These are phyloP conservation scores for Pythium graminicola DNA, from an alignment of 352 stramenopile species.

Conservation along the genomic window DNA sequence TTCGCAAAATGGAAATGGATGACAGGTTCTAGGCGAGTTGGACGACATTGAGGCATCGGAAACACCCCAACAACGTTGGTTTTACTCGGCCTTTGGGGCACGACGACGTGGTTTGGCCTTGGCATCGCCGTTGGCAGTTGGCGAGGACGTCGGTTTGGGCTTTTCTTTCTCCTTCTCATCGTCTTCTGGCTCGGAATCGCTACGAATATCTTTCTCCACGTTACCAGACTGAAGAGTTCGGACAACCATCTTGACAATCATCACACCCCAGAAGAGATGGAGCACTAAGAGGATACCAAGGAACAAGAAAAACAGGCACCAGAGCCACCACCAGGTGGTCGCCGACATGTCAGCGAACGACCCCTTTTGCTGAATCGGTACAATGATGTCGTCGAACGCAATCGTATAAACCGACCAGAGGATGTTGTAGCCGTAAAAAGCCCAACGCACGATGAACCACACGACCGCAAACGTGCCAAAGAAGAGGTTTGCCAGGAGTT, in stretches of 20 bases:
- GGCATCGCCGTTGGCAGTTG: slow-evolving; percentile 15
- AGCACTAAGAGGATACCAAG: slow-evolving; percentile 55
- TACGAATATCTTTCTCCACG: slow-evolving; percentile 79
- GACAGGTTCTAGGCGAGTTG: no score
- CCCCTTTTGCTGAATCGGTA: slow-evolving; percentile 38
- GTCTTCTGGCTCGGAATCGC: slow-evolving; percentile 63
- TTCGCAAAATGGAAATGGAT: slow-evolving; percentile 3
- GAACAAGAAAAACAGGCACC: slow-evolving; percentile 46
- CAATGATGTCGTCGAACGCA: slow-evolving; percentile 46
- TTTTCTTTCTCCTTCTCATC: slow-evolving; percentile 27
- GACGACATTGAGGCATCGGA: no score
- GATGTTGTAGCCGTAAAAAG: slow-evolving; percentile 72
- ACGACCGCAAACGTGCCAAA: slow-evolving; percentile 61
- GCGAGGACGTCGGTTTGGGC: slow-evolving; percentile 13
- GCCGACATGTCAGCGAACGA: slow-evolving; percentile 31
- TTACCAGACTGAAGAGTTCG: slow-evolving; percentile 56
- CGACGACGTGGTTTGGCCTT: slow-evolving; percentile 50
- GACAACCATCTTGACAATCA: slow-evolving; percentile 73
- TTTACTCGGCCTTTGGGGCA: slow-evolving; percentile 60
- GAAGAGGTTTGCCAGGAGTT: slow-evolving; percentile 59
- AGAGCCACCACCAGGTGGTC: slow-evolving; percentile 51
- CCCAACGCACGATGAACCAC: slow-evolving; percentile 71
- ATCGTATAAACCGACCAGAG: slow-evolving; percentile 48
- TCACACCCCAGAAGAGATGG: slow-evolving; percentile 68
- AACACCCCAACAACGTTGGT: no score